Evolutionary conservation across 495 filamentous ascomycete species (phyloP).

Genomic region (Aspergillus saccharolyticus): DNA sequence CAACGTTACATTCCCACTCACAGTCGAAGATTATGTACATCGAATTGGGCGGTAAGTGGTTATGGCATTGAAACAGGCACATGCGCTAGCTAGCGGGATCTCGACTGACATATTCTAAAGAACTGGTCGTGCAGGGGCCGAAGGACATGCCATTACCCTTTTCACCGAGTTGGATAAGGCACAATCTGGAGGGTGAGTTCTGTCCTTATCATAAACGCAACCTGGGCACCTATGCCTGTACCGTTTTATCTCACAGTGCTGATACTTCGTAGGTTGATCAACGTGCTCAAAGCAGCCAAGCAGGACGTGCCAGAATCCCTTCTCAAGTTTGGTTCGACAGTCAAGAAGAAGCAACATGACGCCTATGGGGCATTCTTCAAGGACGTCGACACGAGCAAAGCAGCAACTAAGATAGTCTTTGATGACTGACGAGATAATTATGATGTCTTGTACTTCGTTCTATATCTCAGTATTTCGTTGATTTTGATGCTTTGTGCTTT

Average conservation of each 20-base stretch:
- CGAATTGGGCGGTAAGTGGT: constrained; percentile 67
- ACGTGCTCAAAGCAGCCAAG: constrained; percentile 83
- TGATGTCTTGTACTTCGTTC: constrained; percentile 17
- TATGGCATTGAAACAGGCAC: neutral
- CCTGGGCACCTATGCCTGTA: neutral
- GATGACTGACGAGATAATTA: constrained; percentile 52
- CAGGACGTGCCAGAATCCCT: constrained; percentile 84
- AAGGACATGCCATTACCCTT: constrained; percentile 80
- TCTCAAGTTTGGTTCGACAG: constrained; percentile 92
- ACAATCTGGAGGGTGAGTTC: constrained; percentile 73
- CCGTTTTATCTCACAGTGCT: no score
- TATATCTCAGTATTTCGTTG: constrained; percentile 24
- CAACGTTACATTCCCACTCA: constrained; percentile 68
- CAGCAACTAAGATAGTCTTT: constrained; percentile 89
- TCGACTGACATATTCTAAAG: constrained; percentile 15
- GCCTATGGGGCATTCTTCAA: constrained; percentile 92
- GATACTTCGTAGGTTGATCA: constrained; percentile 58
- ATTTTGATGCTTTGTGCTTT: constrained; percentile 42
- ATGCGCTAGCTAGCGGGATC: neutral
- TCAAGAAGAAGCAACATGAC: constrained; percentile 96
- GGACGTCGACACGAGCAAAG: constrained; percentile 67
- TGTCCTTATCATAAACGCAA: neutral
- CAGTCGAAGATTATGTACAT: constrained; percentile 90
- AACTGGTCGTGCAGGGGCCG: constrained; percentile 84
- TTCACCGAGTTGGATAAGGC: constrained; percentile 94